phyloP scores from a whole-genome alignment of 139 green algal genomes.

The Tetradesmus obliquus region DNA sequence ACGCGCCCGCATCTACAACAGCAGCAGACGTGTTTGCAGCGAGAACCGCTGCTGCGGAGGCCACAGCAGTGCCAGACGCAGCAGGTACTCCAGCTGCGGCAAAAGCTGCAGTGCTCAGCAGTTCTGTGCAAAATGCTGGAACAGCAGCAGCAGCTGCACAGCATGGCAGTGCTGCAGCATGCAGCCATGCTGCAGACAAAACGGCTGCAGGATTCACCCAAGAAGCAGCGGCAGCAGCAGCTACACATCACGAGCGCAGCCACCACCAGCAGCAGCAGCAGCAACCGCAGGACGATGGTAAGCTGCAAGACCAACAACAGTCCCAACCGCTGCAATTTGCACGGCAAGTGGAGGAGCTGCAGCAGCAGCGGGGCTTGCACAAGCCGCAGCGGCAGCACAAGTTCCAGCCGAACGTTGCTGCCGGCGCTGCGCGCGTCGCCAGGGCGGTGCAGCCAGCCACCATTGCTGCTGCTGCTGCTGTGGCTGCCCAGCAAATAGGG shows the following conservation, averaged over 20 bases:
- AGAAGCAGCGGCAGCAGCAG: constrained; percentile 1
- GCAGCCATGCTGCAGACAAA: neutral
- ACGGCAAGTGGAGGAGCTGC: neutral
- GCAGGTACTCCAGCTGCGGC: no score
- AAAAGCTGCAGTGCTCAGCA: no score
- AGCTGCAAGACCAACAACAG: neutral
- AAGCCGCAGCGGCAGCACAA: neutral
- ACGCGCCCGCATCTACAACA: no score
- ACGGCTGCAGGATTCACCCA: neutral
- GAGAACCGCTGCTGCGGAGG: no score
- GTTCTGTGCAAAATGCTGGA: no score
- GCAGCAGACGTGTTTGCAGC: no score
- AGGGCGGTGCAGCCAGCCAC: no score
- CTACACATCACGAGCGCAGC: neutral
- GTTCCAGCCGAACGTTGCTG: neutral
- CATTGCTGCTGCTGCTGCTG: neutral
- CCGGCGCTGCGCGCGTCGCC: neutral
- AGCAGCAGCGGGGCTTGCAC: neutral
- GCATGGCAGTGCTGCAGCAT: neutral
- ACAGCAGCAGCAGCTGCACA: neutral
- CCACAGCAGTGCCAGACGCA: no score
- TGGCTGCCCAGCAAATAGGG: neutral
- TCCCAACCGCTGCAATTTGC: neutral
- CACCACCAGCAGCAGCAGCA: constrained; percentile 4
- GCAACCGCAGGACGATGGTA: neutral